These are phyloP conservation scores for Termitomyces sp. DNA, from an alignment of 768 basidiomycete species.

Conservation along the genomic window DNA sequence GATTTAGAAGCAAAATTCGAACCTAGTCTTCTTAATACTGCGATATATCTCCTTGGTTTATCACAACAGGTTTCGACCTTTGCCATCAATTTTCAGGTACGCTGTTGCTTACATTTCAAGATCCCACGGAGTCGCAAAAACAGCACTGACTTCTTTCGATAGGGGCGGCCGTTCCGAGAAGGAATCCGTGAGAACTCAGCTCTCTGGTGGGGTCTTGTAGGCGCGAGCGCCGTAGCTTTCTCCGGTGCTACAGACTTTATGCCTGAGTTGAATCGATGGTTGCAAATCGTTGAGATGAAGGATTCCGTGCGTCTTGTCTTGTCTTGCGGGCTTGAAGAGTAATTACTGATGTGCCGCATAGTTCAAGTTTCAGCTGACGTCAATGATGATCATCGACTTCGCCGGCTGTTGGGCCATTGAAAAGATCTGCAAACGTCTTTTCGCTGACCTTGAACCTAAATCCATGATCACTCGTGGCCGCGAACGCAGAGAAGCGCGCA, in stretches of 20 bases:
- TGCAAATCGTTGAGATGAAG: slow-evolving; percentile 94
- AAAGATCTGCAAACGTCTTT: slow-evolving; percentile 73
- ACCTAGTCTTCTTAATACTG: slow-evolving; percentile 91
- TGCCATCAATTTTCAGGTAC: slow-evolving; percentile 92
- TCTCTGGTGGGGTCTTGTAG: slow-evolving; percentile 89
- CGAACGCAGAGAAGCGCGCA: slow-evolving; percentile 68
- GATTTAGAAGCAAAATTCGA: slow-evolving; percentile 97
- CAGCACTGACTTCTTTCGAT: slow-evolving; percentile 4
- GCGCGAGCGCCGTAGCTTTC: slow-evolving; percentile 87
- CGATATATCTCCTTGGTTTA: slow-evolving; percentile 91
- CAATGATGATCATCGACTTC: slow-evolving; percentile 85
- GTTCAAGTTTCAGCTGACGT: slow-evolving; percentile 81
- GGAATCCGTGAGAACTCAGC: slow-evolving; percentile 94
- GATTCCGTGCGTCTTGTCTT: slow-evolving; percentile 44
- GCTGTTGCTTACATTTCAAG: slow-evolving; percentile 2
- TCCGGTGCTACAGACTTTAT: slow-evolving; percentile 91
- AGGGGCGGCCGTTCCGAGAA: slow-evolving; percentile 97
- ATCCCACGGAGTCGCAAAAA: not conserved
- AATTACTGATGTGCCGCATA: slow-evolving; percentile 20
- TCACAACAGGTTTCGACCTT: slow-evolving; percentile 99
- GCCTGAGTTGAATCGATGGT: slow-evolving; percentile 93
- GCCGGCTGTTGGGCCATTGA: slow-evolving; percentile 85
- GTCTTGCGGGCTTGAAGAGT: not conserved
- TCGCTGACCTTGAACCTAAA: slow-evolving; percentile 86
- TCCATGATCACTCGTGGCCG: slow-evolving; percentile 78